Conservation (phyloP, 768 basidiomycete species). For the Mycena galericulata region DNA sequence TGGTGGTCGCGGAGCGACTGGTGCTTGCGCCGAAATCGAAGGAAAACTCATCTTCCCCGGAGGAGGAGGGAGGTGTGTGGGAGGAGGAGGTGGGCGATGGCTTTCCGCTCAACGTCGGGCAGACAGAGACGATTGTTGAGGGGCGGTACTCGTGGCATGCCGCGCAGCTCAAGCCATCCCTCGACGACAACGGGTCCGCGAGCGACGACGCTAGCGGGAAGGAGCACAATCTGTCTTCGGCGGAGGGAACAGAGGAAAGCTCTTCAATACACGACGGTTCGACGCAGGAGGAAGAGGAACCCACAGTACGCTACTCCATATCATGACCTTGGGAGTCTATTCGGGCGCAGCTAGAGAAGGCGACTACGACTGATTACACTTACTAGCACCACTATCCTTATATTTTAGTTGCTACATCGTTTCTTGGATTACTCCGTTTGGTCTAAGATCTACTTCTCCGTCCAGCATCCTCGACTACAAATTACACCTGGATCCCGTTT, state of each 20-base stretch:
- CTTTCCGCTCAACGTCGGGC: constrained; percentile 35
- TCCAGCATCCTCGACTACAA: too few species aligned
- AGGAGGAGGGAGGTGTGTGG: constrained; percentile 42
- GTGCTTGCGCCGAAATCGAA: constrained; percentile 32
- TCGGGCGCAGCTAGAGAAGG: too few species aligned
- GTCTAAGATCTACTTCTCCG: too few species aligned
- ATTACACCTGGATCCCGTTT: too few species aligned
- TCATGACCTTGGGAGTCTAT: too few species aligned
- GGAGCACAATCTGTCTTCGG: constrained; percentile 22
- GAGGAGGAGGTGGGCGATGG: constrained; percentile 45
- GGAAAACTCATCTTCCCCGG: constrained; percentile 30
- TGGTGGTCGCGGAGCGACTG: constrained; percentile 33
- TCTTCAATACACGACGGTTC: neutral
- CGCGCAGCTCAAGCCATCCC: constrained; percentile 17
- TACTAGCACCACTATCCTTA: too few species aligned
- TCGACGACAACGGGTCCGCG: constrained; percentile 16
- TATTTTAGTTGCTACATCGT: too few species aligned
- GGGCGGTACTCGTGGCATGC: constrained; percentile 31
- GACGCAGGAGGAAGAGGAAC: too few species aligned
- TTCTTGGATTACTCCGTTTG: too few species aligned
- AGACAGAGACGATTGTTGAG: constrained; percentile 33
- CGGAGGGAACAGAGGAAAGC: constrained; percentile 29
- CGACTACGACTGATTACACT: too few species aligned
- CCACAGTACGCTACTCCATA: too few species aligned
- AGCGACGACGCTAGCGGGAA: constrained; percentile 26